Base-by-base conservation (phyloP, 805 yeast species). In the Metschnikowia orientalis region DNA sequence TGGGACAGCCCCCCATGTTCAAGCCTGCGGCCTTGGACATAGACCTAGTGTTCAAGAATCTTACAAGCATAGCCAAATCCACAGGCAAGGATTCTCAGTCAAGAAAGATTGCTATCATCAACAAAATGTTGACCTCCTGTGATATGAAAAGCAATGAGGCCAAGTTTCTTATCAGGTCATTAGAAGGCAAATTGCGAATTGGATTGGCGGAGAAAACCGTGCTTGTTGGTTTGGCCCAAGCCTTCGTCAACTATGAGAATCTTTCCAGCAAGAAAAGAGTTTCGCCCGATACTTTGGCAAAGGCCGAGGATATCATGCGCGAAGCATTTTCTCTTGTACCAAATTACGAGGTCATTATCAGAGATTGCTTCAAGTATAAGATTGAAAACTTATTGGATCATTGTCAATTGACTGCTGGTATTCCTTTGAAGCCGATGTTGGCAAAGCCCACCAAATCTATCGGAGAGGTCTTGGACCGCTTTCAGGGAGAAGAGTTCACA, bases 371-470 rank as follows among this genome's bases (percentile, higher is more conserved):
- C 38, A 63, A 77, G 26, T 52, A 76, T 47, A 97, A 97, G 0
- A 69, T 90, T 2, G 58, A 68, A 45, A 67, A 81, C 22, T 53
- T 92, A 25, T 63, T 73, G 29, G 79, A 81, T 7, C 74, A 79
- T 44, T 79, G 94, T 47, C 77, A 77, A 23, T 63, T 92, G 41
- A 78, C 81, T 7, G 95, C 98, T 0, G 97, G 97, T 2, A 79
- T 92, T 4, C 98, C 98, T 1, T 67, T 92, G 47, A 90, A 89
- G 54, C 98, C 98, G 1, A 92, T 92, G 98, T 74, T 92, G 50
- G 98, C 98, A 5, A 92, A 90, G 54, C 98, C 98, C 2, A 90
- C 97, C 0, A 90, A 92, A 53, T 75, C 96, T 2, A 80, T 92
- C 21, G 75, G 83, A n/a, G 98, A 92, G 54, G 85, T 92, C 1